Evolutionary conservation across 495 filamentous ascomycete genomes (phyloP).

Genomic region (Letharia columbiana): DNA sequence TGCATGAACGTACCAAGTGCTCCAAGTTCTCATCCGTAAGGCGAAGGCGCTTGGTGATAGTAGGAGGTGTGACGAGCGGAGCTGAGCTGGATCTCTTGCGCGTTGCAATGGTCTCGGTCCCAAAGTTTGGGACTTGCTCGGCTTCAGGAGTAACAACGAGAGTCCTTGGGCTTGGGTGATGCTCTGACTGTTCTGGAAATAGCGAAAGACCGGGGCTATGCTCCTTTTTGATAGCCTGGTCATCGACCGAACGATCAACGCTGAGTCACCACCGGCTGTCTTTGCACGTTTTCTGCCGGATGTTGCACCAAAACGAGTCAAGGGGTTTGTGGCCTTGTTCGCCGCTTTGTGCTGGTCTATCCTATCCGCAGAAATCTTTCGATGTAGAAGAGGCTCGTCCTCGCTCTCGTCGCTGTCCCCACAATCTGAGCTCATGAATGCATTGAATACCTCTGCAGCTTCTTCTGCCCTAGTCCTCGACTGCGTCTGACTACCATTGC

Average conservation of each 20-base stretch:
- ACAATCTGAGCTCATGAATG: background rate
- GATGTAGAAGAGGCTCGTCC: background rate
- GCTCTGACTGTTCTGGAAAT: background rate
- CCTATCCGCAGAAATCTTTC: background rate
- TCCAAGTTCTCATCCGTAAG: background rate
- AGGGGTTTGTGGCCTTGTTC: background rate
- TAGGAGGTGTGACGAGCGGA: background rate
- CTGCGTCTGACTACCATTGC: background rate
- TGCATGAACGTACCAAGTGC: background rate
- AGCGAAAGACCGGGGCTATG: background rate
- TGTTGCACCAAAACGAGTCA: background rate
- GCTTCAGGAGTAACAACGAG: background rate
- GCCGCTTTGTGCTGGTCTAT: conserved; percentile 1
- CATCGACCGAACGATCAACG: background rate
- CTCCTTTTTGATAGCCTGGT: background rate
- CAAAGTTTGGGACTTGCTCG: no score
- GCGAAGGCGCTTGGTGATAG: background rate
- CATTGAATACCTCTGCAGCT: conserved; percentile 3
- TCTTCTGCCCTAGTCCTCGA: background rate
- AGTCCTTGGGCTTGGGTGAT: background rate
- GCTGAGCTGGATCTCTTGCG: background rate
- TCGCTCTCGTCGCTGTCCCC: background rate
- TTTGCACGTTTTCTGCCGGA: background rate
- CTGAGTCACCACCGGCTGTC: background rate
- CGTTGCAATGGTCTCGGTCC: background rate